phyloP scores from a whole-genome alignment of 345 rosid genomes.

The Eutrema yunnanense region DNA sequence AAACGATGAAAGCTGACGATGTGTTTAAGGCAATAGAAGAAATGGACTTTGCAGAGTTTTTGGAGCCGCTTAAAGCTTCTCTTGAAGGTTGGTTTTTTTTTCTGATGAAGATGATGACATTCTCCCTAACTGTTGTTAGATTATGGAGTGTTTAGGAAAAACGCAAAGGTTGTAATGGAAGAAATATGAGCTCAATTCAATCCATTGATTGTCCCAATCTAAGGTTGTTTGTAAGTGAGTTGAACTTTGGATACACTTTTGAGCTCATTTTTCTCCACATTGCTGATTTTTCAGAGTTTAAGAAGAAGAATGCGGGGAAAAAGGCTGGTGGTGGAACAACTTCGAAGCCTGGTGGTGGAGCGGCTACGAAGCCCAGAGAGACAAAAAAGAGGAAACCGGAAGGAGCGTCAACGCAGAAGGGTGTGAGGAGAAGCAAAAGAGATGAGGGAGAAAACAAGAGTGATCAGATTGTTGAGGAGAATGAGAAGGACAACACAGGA shows the following conservation, averaged over 20 bases:
- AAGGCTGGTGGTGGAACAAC: slow-evolving; percentile 36
- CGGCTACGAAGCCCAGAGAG: slow-evolving; percentile 34
- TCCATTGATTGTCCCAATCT: background rate
- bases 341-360: slow-evolving; percentile 4
- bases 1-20: slow-evolving; percentile 60
- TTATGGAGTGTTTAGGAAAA: background rate
- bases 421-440: slow-evolving; percentile 30
- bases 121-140: background rate
- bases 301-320: slow-evolving; percentile 57
- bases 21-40: slow-evolving; percentile 57
- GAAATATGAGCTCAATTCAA: background rate
- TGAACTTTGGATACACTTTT: background rate
- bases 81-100: slow-evolving; percentile 35
- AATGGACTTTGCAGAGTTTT: slow-evolving; percentile 63
- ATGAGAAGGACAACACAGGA: background rate
- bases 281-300: slow-evolving; percentile 41
- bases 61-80: slow-evolving; percentile 54
- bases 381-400: slow-evolving; percentile 45
- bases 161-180: background rate
- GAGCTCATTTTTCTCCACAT: background rate
- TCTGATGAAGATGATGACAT: background rate
- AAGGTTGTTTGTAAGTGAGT: background rate
- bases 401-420: slow-evolving; percentile 26
- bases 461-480: background rate
- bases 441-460: background rate